Conservation (phyloP, 495 filamentous ascomycete genomes). For the Aspergillus egyptiacus region DNA sequence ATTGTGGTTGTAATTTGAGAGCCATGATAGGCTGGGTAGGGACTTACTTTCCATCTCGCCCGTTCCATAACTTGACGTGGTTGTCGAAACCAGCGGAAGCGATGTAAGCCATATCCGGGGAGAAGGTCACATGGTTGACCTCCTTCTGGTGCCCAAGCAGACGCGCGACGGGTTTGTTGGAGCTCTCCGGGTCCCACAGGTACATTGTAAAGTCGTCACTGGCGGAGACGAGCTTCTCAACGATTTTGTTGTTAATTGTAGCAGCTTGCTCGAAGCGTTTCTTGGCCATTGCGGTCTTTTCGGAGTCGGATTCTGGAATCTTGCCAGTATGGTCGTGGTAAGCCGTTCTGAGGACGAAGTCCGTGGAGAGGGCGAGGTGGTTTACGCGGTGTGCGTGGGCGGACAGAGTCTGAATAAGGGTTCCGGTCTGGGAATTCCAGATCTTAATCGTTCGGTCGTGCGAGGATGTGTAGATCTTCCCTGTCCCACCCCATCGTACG, state of each 20-base stretch:
- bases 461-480: slow-evolving; percentile 79
- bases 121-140: slow-evolving; percentile 93
- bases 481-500: slow-evolving; percentile 90
- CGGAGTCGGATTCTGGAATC: slow-evolving; percentile 61
- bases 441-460: slow-evolving; percentile 92
- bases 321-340: slow-evolving; percentile 80
- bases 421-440: slow-evolving; percentile 77
- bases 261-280: slow-evolving; percentile 87
- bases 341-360: slow-evolving; percentile 79
- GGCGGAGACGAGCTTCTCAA: slow-evolving; percentile 83
- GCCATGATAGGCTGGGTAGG: neutral
- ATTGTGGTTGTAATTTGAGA: neutral
- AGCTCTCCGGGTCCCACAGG: slow-evolving; percentile 80
- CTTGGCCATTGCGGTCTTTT: slow-evolving; percentile 67
- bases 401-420: slow-evolving; percentile 68
- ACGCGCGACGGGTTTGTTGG: slow-evolving; percentile 79
- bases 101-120: slow-evolving; percentile 77
- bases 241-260: slow-evolving; percentile 66
- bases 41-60: slow-evolving; percentile 55
- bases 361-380: slow-evolving; percentile 89
- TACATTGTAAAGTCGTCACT: slow-evolving; percentile 96
- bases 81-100: slow-evolving; percentile 91
- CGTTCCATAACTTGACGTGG: slow-evolving; percentile 81
- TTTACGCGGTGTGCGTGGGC: slow-evolving; percentile 94
- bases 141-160: slow-evolving; percentile 92